A percentile compares a stretch with the other conserved stretches of the same genome.
These are phyloP conservation scores for Aquilaria sinensis DNA, from an alignment of 345 rosid genomes.

Conservation along the genomic window DNA sequence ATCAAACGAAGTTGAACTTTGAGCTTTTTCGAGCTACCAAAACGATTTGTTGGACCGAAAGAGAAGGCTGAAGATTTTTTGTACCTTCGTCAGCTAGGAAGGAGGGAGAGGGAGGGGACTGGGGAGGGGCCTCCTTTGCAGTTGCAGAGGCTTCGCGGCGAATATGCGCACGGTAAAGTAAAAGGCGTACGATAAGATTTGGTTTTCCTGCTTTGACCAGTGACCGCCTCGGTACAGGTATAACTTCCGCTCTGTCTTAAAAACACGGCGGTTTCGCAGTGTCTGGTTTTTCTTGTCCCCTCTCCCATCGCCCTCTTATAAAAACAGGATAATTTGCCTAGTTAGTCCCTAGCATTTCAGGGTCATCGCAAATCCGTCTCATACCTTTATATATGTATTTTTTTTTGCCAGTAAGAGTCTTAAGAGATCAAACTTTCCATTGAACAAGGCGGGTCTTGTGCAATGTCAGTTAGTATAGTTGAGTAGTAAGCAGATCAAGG, in stretches of 20 bases:
- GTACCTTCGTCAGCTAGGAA: neutral
- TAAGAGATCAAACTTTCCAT: too few relatives aligned
- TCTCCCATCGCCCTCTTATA: slow-evolving; percentile 10
- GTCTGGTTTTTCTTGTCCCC: slow-evolving; percentile 15
- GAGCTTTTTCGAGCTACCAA: neutral
- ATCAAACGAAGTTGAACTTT: neutral
- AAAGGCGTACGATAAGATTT: slow-evolving; percentile 5
- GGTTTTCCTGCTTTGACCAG: neutral
- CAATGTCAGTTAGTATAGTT: too few relatives aligned
- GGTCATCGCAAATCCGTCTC: too few relatives aligned
- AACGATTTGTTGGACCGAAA: neutral
- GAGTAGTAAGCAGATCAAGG: too few relatives aligned
- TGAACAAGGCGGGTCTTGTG: too few relatives aligned
- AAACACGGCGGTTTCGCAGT: slow-evolving; percentile 24
- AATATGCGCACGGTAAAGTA: slow-evolving; percentile 16
- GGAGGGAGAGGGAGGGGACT: neutral
- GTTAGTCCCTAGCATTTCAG: too few relatives aligned
- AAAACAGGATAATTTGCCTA: neutral
- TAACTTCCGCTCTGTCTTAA: slow-evolving; percentile 11
- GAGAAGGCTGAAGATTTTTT: neutral
- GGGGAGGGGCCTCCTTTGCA: slow-evolving; percentile 3
- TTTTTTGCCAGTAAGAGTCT: too few relatives aligned
- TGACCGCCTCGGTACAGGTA: slow-evolving; percentile 12
- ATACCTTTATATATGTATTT: too few relatives aligned
- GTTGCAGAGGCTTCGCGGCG: neutral